Evolutionary conservation across 305 asterid species (phyloP), one percentile per base, ranked within the genome.

Genomic region (Solanum hybrid): DNA sequence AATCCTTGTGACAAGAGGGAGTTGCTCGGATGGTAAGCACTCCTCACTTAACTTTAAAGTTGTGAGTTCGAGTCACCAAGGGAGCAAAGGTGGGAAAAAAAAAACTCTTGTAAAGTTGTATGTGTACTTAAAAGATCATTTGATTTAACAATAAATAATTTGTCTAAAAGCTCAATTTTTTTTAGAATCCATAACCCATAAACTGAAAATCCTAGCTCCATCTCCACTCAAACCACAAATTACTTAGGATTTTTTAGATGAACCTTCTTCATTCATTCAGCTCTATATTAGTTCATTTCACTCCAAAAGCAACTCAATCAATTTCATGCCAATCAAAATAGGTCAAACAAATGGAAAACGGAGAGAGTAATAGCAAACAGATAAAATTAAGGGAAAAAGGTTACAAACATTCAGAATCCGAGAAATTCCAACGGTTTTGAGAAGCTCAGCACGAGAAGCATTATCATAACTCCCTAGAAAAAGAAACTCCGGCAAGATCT

Each of bases 401-500:
- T 14, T 69, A 91, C 80, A 94, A 37, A 96, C 99, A 93, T 96
- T 96, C 85, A 96, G 97, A 88, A 95, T 93, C 24, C 96, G 93
- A 51, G 99, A 93, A 92, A 96, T 96, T 92, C 99, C 98, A 88
- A 92, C 97, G 38, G 98, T 93, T 93, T 95, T 95, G 93, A 96
- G 99, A 89, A 95, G 96, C 87, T 96, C 98, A 5, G 95, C 95
- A 12, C 98, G 95, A 71, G 99, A 94, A 71, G 99, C 98, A 93
- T 95, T 95, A 89, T 95, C 99, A 79, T 94, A 96, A 94, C 98
- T 95, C 12, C 98, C 99, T 92, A 95, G 82, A 90, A 92, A 96
- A 35, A 96, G 96, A 89, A 95, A 96, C 89, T 94, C 98, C 24
- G 96, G 96, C 93, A 96, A 75, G 95, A 96, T 96, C 99, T 96